Evolutionary conservation across 2,329 filamentous ascomycete species (phyloP), one percentile per base, ranked within the genome.

Genomic region (Eurotiales sp.): DNA sequence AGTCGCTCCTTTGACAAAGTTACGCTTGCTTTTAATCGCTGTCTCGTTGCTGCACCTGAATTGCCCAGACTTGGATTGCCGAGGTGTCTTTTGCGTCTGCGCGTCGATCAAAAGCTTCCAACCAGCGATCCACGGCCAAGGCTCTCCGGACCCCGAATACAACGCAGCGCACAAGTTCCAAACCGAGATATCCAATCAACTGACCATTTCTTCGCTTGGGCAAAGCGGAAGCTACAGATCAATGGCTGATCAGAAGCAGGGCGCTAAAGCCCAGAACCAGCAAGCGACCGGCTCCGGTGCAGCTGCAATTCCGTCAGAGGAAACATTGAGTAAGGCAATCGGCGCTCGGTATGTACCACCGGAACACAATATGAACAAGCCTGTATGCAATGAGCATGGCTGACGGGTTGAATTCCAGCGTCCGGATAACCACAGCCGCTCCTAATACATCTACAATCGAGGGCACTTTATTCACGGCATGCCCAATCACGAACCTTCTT

Each of bases 381-480:
- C 21, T 14, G n/a, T n/a, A 19, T 36, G 19, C 27, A 40, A 27
- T 25, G 42, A 52, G 36, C 10, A 41, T 5, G 3, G 17, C 42
- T 47, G 21, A 47, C 3, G 23, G 8, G 3, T 36, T 23, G 30
- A 39, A 39, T 46, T 25, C 50, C 64, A 84, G 82, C 53, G 72
- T 85, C 61, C 81, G 78, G 58, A 66, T 85, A 57, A 82, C 75
- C 51, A 83, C 80, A 46, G 72, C 75, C 14, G 68, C 75, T 23
- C 74, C 74, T 7, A 65, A 72, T 50, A 69, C 76, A 47, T 73
- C 75, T 39, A 78, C 75, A 21, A 69, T 82, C 53, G 82, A 85
- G 65, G 83, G 83, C 60, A 82, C 74, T 15, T 73, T 86, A 52
- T 85, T 82, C 67, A 83, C 81, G 23, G 80, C 78, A 41, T 81